A percentile compares a stretch with the other conserved stretches of the same genome.
Evolutionary conservation across 176 grass and related monocot genomes (phyloP).

Genomic region (Lolium perenne): DNA sequence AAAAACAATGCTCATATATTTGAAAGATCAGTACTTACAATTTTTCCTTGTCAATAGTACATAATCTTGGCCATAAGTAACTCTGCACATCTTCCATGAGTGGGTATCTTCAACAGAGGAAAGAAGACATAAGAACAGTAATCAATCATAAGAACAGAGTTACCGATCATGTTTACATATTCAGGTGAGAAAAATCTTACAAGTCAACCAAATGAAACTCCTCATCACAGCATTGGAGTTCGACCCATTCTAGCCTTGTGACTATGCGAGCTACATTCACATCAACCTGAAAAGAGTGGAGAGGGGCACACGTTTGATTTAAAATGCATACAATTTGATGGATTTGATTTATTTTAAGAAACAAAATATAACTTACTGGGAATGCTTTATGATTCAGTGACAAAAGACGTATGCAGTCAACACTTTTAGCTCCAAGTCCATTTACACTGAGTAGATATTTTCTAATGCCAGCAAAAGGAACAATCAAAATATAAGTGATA

Average conservation of each 20-base stretch:
- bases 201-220: slow-evolving; percentile 53
- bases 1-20: neutral
- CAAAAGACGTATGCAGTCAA: slow-evolving; percentile 58
- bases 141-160: neutral
- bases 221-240: slow-evolving; percentile 46
- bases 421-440: slow-evolving; percentile 62
- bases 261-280: slow-evolving; percentile 62
- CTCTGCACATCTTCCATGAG: slow-evolving; percentile 59
- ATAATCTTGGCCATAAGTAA: slow-evolving; percentile 63
- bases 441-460: slow-evolving; percentile 53
- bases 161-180: slow-evolving; percentile 16
- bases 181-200: slow-evolving; percentile 50
- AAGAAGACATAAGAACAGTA: slow-evolving; percentile 16
- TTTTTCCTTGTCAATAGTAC: slow-evolving; percentile 56
- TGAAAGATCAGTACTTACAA: slow-evolving; percentile 45
- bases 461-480: slow-evolving; percentile 47
- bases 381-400: slow-evolving; percentile 62
- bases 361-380: slow-evolving; percentile 51
- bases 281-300: slow-evolving; percentile 55
- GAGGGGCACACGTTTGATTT: slow-evolving; percentile 6
- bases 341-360: slow-evolving; percentile 1
- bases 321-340: slow-evolving; percentile 20
- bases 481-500: slow-evolving; percentile 25
- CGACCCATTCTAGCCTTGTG: slow-evolving; percentile 62
- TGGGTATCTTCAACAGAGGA: slow-evolving; percentile 53